Percentiles rank a stretch among this genome's conserved stretches.
These are phyloP conservation scores for Mallotus japonicus DNA, from an alignment of 441 rosid species.

Conservation along the genomic window DNA sequence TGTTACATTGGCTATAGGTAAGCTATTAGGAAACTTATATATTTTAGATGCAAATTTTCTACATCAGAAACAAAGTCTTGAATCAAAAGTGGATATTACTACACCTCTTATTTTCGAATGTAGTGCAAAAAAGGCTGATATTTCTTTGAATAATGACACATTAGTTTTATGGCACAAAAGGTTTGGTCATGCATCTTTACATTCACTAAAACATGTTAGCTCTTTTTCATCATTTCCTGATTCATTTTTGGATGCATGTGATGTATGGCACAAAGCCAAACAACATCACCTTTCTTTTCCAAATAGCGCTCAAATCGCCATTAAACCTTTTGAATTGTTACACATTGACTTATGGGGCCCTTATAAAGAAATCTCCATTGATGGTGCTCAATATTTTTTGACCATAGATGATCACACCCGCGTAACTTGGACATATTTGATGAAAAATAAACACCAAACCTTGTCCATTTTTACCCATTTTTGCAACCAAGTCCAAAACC, in stretches of 20 bases:
- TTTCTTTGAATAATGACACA: no score
- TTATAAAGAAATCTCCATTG: not conserved
- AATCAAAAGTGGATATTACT: no score
- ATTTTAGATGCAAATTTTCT: not conserved
- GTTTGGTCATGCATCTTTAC: not conserved
- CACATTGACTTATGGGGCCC: not conserved
- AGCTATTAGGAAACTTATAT: not conserved
- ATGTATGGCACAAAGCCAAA: not conserved
- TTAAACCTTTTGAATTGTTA: not conserved
- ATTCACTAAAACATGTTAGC: not conserved
- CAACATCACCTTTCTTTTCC: not conserved
- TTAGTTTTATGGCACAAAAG: no score
- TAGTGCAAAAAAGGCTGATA: no score
- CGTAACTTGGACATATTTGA: not conserved
- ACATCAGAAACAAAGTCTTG: no score
- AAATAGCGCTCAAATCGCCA: not conserved
- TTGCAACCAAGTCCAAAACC: not conserved
- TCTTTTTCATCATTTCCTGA: no score
- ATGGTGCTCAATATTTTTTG: not conserved
- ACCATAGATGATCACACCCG: not conserved
- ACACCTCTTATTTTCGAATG: no score
- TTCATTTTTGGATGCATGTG: not conserved
- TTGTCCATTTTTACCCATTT: not conserved
- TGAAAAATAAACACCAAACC: not conserved
- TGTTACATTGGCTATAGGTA: not conserved